Evolutionary conservation across 2,329 filamentous ascomycete species (phyloP).

Genomic region (Scedosporium aurantiacum): DNA sequence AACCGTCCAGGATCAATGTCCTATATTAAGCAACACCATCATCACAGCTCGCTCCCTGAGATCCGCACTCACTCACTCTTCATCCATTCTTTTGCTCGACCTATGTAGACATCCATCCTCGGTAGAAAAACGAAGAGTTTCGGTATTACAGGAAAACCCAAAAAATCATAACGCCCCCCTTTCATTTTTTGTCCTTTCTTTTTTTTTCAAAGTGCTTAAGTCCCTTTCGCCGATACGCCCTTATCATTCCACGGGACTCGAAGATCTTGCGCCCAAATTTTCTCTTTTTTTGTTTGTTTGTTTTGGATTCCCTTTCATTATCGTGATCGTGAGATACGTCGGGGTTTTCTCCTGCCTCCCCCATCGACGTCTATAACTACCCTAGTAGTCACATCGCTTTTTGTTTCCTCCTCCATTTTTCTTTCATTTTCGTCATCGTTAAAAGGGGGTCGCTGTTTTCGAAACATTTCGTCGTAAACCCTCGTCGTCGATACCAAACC

Average conservation of each 20-base stretch:
- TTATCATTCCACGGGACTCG: too few relatives aligned
- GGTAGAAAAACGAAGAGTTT: too few relatives aligned
- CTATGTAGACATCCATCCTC: too few relatives aligned
- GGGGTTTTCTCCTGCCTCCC: not conserved
- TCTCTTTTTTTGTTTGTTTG: not conserved
- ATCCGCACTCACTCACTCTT: too few relatives aligned
- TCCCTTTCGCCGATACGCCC: not conserved
- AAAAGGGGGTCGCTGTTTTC: not conserved
- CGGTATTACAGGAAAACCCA: not conserved
- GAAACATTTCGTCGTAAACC: not conserved
- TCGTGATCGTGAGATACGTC: constrained; percentile 2
- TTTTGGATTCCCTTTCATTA: not conserved
- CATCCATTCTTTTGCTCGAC: too few relatives aligned
- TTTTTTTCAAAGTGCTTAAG: not conserved
- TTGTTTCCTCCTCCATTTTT: not conserved
- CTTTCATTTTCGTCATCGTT: not conserved
- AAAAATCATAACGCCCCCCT: not conserved
- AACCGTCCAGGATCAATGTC: too few relatives aligned
- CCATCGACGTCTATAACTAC: constrained; percentile 1
- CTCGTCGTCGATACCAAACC: not conserved
- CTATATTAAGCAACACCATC: too few relatives aligned
- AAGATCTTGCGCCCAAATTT: too few relatives aligned
- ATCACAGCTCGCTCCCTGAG: too few relatives aligned
- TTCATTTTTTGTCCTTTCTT: not conserved
- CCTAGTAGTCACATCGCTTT: not conserved